Percentiles rank a stretch among this genome's conserved stretches.
Conservation (phyloP, 164 flowering plant species). For the Stephania japonica region DNA sequence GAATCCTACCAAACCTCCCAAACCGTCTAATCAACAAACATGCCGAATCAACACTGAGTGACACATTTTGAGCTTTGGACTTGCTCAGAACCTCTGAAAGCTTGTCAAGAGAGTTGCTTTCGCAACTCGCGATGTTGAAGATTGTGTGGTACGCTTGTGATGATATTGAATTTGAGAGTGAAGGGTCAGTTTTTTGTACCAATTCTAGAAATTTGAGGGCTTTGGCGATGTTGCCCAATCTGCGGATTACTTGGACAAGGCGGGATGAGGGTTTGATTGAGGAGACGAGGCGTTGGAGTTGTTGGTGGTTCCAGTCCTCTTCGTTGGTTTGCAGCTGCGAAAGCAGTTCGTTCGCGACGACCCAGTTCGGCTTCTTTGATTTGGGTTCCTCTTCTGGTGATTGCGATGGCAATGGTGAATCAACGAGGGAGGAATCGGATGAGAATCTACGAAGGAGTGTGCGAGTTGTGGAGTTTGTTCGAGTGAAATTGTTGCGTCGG, state of each 20-base stretch:
- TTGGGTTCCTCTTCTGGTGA: no score
- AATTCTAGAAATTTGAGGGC: slow-evolving; percentile 48
- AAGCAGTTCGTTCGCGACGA: slow-evolving; percentile 13
- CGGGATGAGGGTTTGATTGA: slow-evolving; percentile 14
- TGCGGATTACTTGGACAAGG: slow-evolving; percentile 28
- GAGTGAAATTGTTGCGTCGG: no score
- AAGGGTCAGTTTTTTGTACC: slow-evolving; percentile 7
- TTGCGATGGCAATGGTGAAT: no score
- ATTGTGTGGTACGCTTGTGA: slow-evolving; percentile 45
- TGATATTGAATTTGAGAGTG: slow-evolving; percentile 3
- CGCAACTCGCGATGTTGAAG: slow-evolving; percentile 38
- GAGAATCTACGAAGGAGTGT: slow-evolving; percentile 7
- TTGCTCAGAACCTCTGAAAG: slow-evolving; percentile 28
- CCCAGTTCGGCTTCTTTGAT: not conserved
- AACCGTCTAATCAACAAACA: slow-evolving; percentile 33
- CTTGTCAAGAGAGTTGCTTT: slow-evolving; percentile 20
- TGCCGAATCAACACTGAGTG: slow-evolving; percentile 34
- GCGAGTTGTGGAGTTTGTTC: no score
- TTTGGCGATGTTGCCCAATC: slow-evolving; percentile 24
- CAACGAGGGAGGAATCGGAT: not conserved
- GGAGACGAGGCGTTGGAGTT: slow-evolving; percentile 34
- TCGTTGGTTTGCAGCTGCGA: slow-evolving; percentile 28
- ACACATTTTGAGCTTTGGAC: slow-evolving; percentile 31
- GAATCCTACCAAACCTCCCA: slow-evolving; percentile 32
- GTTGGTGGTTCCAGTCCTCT: slow-evolving; percentile 25